Conservation (phyloP, 352 stramenopile genomes). For the Pythium grandisporangium region DNA sequence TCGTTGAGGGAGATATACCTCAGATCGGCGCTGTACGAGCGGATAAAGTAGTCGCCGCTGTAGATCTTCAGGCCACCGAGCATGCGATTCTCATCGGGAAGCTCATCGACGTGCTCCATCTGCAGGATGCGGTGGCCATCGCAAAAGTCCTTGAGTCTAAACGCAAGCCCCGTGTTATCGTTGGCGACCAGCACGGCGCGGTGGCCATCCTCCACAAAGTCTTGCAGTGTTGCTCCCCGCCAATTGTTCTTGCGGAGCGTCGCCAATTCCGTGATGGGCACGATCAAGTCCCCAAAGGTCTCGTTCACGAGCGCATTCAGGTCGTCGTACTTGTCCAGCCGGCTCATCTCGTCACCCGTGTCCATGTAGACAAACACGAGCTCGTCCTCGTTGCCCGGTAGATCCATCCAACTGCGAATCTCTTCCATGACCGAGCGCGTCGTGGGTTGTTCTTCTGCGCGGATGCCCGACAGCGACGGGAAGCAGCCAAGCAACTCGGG, state of each 20-base stretch:
- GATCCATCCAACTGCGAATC: slow-evolving; percentile 31
- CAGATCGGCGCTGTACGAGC: slow-evolving; percentile 30
- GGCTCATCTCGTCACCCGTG: slow-evolving; percentile 25
- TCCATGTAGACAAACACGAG: slow-evolving; percentile 45
- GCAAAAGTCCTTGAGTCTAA: slow-evolving; percentile 28
- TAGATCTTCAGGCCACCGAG: slow-evolving; percentile 39
- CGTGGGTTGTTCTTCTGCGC: slow-evolving; percentile 26
- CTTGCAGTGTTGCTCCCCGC: slow-evolving; percentile 23
- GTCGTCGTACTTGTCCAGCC: slow-evolving; percentile 13
- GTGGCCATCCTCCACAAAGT: slow-evolving; percentile 24
- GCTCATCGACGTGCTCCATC: slow-evolving; percentile 23
- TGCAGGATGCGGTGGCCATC: slow-evolving; percentile 23
- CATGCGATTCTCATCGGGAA: slow-evolving; percentile 21
- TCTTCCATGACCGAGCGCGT: slow-evolving; percentile 27
- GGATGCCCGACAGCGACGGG: slow-evolving; percentile 47
- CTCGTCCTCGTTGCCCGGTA: slow-evolving; percentile 24
- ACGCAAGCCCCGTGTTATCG: slow-evolving; percentile 25
- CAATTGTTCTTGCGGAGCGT: slow-evolving; percentile 19
- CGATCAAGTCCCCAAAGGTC: slow-evolving; percentile 32
- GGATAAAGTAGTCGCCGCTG: slow-evolving; percentile 29
- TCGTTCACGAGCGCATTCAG: slow-evolving; percentile 28
- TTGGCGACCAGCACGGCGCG: slow-evolving; percentile 38
- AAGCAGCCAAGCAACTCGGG: slow-evolving; percentile 47
- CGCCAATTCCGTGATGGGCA: slow-evolving; percentile 17
- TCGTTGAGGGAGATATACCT: slow-evolving; percentile 40